Percentiles rank a stretch among this genome's conserved stretches.
These are phyloP conservation scores for Bifiguratus adelaidae DNA, from an alignment of 192 early-diverging fungal species.

Conservation along the genomic window DNA sequence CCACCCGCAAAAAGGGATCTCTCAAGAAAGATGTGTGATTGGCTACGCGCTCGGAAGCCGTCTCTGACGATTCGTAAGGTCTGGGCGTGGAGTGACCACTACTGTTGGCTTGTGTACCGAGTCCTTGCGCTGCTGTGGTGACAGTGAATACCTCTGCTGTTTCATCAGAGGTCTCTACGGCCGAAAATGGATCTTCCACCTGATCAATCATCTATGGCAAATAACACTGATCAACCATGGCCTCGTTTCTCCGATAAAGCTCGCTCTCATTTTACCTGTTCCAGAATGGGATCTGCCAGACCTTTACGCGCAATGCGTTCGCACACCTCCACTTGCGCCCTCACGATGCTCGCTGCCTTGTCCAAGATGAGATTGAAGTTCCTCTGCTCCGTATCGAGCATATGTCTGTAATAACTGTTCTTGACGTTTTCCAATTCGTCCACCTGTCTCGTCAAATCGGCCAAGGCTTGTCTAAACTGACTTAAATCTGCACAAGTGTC, in stretches of 20 bases:
- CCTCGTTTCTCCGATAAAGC: not conserved
- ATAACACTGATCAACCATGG: not conserved
- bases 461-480: slow-evolving; percentile 23
- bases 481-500: slow-evolving; percentile 18
- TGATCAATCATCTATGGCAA: slow-evolving; percentile 25
- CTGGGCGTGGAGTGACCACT: not conserved
- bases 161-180: slow-evolving; percentile 28
- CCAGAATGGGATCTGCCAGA: slow-evolving; percentile 31
- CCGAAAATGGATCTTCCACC: slow-evolving; percentile 33
- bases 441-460: slow-evolving; percentile 30
- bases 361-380: slow-evolving; percentile 30
- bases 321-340: slow-evolving; percentile 34
- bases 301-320: slow-evolving; percentile 35
- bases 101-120: not conserved
- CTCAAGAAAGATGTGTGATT: not conserved
- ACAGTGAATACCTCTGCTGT: slow-evolving; percentile 34
- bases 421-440: slow-evolving; percentile 38
- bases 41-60: not conserved
- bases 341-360: slow-evolving; percentile 28
- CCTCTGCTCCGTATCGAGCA: slow-evolving; percentile 28
- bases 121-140: not conserved
- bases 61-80: not conserved
- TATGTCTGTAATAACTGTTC: slow-evolving; percentile 24
- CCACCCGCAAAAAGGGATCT: not conserved
- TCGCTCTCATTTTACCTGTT: slow-evolving; percentile 11